phyloP scores from a whole-genome alignment of 495 filamentous ascomycete species.

The Trichoderma virens region DNA sequence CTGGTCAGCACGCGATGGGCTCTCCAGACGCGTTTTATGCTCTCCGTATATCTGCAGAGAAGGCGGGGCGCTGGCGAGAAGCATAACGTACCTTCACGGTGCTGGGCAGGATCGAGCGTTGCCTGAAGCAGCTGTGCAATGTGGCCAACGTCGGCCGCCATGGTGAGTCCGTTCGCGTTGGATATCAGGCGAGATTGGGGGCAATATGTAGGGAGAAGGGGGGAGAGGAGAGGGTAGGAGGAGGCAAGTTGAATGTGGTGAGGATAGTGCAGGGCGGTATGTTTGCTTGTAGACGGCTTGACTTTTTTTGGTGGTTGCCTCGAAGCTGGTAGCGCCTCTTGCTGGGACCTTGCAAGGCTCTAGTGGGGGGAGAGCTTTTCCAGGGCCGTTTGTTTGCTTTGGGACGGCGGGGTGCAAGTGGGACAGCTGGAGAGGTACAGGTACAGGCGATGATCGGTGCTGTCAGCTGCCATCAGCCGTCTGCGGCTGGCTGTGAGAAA shows the following conservation, averaged over 20 bases:
- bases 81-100: slow-evolving; percentile 68
- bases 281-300: neutral
- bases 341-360: neutral
- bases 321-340: neutral
- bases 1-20: neutral
- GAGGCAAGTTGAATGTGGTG: neutral
- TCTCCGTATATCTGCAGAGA: neutral
- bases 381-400: neutral
- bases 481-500: no score
- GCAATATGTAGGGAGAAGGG: neutral
- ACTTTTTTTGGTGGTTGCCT: slow-evolving; percentile 7
- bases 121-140: slow-evolving; percentile 75
- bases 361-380: slow-evolving; percentile 1
- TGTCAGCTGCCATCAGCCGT: no score
- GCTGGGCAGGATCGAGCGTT: slow-evolving; percentile 74
- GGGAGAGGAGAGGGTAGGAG: neutral
- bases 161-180: slow-evolving; percentile 32
- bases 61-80: slow-evolving; percentile 5
- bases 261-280: neutral
- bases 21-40: slow-evolving; percentile 2
- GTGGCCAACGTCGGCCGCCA: slow-evolving; percentile 66
- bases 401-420: slow-evolving; percentile 4
- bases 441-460: no score
- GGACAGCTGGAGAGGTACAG: no score
- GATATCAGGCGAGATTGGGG: neutral